These are phyloP conservation scores for Galerina sulciceps DNA, from an alignment of 768 basidiomycete species.

Conservation along the genomic window DNA sequence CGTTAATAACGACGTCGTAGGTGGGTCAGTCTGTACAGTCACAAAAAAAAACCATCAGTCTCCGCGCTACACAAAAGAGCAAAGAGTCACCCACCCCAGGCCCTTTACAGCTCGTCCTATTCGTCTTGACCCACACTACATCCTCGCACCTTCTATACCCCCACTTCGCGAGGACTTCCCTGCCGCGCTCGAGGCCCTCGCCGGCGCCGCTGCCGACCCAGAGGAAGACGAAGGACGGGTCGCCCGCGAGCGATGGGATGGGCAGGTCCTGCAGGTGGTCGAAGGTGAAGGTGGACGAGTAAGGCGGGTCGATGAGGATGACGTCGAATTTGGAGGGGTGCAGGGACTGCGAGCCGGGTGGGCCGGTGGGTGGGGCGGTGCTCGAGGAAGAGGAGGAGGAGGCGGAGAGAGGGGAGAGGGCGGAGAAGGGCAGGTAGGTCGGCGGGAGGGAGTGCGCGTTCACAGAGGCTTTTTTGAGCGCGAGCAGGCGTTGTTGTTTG, in stretches of 20 bases:
- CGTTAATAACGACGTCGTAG: constrained; percentile 84
- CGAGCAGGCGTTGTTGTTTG: constrained; percentile 84
- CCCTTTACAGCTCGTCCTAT: constrained; percentile 69
- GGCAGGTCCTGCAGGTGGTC: constrained; percentile 82
- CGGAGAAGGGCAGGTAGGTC: constrained; percentile 51
- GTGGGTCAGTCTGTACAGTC: constrained; percentile 70
- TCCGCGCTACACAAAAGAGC: background rate
- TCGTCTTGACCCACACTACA: constrained; percentile 98
- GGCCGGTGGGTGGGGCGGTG: constrained; percentile 33
- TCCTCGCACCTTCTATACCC: constrained; percentile 96
- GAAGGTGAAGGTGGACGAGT: constrained; percentile 87
- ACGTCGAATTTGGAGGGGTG: constrained; percentile 84
- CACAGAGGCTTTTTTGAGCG: constrained; percentile 82
- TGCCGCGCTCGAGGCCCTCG: constrained; percentile 88
- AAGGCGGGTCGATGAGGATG: constrained; percentile 90
- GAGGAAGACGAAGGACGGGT: constrained; percentile 92
- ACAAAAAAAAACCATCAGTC: background rate
- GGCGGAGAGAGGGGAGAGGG: constrained; percentile 49
- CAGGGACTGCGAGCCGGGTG: constrained; percentile 36
- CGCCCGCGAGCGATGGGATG: constrained; percentile 80
- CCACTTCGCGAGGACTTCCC: constrained; percentile 92
- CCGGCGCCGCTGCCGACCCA: constrained; percentile 95
- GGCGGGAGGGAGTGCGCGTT: constrained; percentile 72
- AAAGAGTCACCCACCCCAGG: constrained; percentile 62
- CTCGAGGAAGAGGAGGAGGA: constrained; percentile 67